A percentile compares a stretch with the other conserved stretches of the same genome.
Conservation (phyloP, 2,329 filamentous ascomycete genomes). For the Metarhizium brunneum region DNA sequence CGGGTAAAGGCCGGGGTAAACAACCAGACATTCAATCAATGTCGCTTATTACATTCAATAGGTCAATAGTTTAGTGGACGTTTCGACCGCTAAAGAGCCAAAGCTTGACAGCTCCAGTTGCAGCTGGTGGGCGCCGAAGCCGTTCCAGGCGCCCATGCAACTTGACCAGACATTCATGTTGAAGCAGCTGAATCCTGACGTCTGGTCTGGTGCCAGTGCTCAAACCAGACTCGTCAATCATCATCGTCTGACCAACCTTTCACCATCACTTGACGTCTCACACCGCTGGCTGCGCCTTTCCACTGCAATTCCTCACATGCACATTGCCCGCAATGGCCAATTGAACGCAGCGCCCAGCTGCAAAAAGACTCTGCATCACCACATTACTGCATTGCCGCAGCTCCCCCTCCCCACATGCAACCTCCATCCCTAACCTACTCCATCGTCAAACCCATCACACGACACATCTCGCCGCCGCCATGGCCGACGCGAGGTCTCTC, state of each 20-base stretch:
- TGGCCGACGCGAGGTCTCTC: constrained; percentile 61
- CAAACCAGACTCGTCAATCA: not conserved
- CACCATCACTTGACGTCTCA: not conserved
- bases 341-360: not conserved
- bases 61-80: too few relatives aligned
- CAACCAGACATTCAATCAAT: too few relatives aligned
- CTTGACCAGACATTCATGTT: too few relatives aligned
- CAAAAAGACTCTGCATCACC: not conserved
- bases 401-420: not conserved
- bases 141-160: too few relatives aligned
- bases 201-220: too few relatives aligned
- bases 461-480: not conserved
- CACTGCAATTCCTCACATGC: not conserved
- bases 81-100: not conserved
- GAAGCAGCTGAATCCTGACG: too few relatives aligned
- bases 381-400: not conserved
- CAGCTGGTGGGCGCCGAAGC: too few relatives aligned
- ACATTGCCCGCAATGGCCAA: not conserved
- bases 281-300: too few relatives aligned
- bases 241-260: not conserved
- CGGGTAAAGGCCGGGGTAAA: constrained; percentile 10
- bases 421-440: not conserved
- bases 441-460: constrained; percentile 6
- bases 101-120: not conserved
- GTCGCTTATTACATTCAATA: too few relatives aligned